Evolutionary conservation across 305 asterid species (phyloP).

Genomic region (Caryopteris hybrid): DNA sequence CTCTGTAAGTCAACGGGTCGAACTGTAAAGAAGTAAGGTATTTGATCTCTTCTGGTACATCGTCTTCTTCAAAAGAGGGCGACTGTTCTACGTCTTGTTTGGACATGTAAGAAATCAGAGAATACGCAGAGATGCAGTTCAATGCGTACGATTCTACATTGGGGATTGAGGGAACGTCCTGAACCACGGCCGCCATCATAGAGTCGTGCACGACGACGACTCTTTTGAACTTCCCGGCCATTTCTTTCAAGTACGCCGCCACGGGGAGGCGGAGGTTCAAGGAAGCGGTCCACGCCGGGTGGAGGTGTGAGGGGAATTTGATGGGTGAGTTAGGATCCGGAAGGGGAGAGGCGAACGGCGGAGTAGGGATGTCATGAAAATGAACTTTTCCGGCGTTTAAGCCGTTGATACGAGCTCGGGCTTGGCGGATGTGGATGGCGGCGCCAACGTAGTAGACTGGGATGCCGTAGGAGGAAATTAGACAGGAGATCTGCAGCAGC

Average conservation of each 20-base stretch:
- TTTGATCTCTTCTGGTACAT: neutral
- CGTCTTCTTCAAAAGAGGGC: neutral
- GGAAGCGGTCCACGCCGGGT: slow-evolving; percentile 21
- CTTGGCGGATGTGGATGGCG: slow-evolving; percentile 38
- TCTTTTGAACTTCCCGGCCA: slow-evolving; percentile 18
- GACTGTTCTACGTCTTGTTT: neutral
- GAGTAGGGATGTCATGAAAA: slow-evolving; percentile 28
- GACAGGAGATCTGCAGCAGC: slow-evolving; percentile 34
- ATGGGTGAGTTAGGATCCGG: slow-evolving; percentile 30
- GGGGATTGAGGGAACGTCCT: slow-evolving; percentile 20
- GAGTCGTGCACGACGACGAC: slow-evolving; percentile 34
- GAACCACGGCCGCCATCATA: slow-evolving; percentile 29
- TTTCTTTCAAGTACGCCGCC: neutral
- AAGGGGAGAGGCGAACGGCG: slow-evolving; percentile 29
- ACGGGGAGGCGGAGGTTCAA: slow-evolving; percentile 23
- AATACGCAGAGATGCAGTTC: slow-evolving; percentile 22
- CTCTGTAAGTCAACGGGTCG: neutral
- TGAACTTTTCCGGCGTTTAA: slow-evolving; percentile 19
- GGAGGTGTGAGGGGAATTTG: slow-evolving; percentile 36
- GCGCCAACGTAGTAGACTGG: slow-evolving; percentile 36
- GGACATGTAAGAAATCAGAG: neutral
- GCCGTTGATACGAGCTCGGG: slow-evolving; percentile 30
- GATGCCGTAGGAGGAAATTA: slow-evolving; percentile 21
- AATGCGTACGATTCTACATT: slow-evolving; percentile 39
- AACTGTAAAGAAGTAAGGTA: neutral